These are phyloP conservation scores for Dalbergia cultrata DNA, from an alignment of 306 rosid genomes.

Conservation along the genomic window DNA sequence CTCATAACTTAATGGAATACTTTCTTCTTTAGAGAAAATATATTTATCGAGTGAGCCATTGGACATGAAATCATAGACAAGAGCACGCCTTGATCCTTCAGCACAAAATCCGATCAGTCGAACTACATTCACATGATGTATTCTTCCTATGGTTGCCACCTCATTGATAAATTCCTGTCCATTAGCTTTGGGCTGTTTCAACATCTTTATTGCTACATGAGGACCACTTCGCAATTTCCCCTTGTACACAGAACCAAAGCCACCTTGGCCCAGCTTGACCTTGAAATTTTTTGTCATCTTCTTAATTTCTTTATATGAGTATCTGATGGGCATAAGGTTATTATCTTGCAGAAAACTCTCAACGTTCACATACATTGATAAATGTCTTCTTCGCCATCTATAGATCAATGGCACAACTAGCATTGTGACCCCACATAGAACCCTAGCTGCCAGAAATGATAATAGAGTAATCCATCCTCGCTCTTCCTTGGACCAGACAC, in stretches of 20 bases:
- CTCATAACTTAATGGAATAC: neutral
- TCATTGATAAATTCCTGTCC: constrained; percentile 44
- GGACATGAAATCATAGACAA: constrained; percentile 39
- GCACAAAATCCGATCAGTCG: constrained; percentile 41
- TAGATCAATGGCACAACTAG: constrained; percentile 15
- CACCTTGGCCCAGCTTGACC: constrained; percentile 43
- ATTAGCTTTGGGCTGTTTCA: constrained; percentile 15
- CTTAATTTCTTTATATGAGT: constrained; percentile 35
- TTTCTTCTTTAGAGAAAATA: neutral
- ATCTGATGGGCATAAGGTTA: constrained; percentile 28
- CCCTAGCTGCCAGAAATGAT: neutral
- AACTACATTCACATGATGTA: constrained; percentile 43
- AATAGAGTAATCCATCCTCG: neutral
- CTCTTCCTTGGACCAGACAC: too few relatives aligned
- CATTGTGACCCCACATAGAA: neutral
- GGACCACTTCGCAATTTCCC: constrained; percentile 29
- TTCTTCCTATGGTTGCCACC: constrained; percentile 40
- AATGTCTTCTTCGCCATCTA: constrained; percentile 53
- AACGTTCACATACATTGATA: constrained; percentile 26
- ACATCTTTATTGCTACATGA: constrained; percentile 37
- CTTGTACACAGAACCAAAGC: constrained; percentile 25
- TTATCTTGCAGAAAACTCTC: constrained; percentile 30
- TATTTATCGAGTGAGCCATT: constrained; percentile 35
- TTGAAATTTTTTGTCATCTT: constrained; percentile 35
- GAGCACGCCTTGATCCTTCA: constrained; percentile 30